Percentiles rank a stretch among this genome's conserved stretches.
Conservation (phyloP, 202 grass and related monocot species). For the Bolboschoenoplectus hybrid region DNA sequence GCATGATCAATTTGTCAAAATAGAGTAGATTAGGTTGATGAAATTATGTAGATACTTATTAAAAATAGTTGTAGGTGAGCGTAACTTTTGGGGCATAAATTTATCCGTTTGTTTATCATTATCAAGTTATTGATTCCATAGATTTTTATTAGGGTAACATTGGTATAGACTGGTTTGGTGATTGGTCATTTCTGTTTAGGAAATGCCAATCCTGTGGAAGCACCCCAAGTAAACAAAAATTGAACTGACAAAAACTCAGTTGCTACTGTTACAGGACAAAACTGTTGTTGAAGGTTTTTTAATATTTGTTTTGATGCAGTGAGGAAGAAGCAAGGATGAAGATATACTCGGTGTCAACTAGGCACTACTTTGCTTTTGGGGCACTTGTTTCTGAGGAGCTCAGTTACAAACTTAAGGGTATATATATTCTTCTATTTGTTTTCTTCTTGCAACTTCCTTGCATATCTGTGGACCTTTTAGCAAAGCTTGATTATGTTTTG, state of each 20-base stretch:
- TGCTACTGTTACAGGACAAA: not conserved
- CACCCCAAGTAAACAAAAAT: not conserved
- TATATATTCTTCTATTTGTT: not conserved
- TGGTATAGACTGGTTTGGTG: not conserved
- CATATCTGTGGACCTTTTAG: conserved; percentile 4
- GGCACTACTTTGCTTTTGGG: conserved; percentile 80
- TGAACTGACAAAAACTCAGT: not conserved
- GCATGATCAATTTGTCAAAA: conserved; percentile 14
- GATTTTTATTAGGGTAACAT: not conserved
- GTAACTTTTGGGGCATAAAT: not conserved
- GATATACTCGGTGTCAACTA: conserved; percentile 79
- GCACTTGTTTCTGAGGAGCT: conserved; percentile 72
- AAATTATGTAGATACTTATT: conserved; percentile 19
- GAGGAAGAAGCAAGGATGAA: conserved; percentile 67
- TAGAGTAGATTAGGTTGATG: not conserved
- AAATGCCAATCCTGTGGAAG: not conserved
- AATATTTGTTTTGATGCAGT: conserved; percentile 44
- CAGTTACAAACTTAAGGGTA: conserved; percentile 75
- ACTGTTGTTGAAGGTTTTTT: not conserved
- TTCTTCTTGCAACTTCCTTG: not conserved
- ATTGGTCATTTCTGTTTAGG: conserved; percentile 6
- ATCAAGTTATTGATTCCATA: not conserved
- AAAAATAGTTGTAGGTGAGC: not conserved
- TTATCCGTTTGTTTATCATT: not conserved
- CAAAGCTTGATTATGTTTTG: conserved; percentile 28